Evolutionary conservation across 805 yeast species (phyloP), one percentile per base, ranked within the genome.

Genomic region (Hagleromyces aurorensis): DNA sequence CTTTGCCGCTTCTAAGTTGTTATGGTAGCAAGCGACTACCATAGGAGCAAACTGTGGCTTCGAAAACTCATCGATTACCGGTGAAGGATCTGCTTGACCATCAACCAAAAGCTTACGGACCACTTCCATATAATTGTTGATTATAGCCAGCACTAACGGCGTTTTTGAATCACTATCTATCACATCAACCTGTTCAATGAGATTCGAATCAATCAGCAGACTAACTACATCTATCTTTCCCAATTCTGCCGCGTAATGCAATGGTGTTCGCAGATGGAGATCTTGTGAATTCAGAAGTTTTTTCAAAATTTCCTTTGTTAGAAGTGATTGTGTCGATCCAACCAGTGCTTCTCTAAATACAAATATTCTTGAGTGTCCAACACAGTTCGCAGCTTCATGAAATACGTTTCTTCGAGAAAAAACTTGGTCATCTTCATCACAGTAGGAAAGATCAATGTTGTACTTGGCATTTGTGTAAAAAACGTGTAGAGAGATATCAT

Each of bases 11-110:
- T 73, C 72, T 38, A 67, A 70, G 46, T 83, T 75, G 9, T 96
- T 96, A 37, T 72, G 71, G 46, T 80, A 78, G 57, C 97, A 91
- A 2, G 97, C 96, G 49, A 81, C 74, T 48, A 83, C 85, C 26
- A 91, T 65, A 0, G 89, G 85, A 27, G 78, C 59, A 49, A 85
- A 83, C 36, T 74, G 79, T 21, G 79, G 75, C 36, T 65, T 69
- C 10, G 62, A 54, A 23, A 59, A 63, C 30, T 69, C 73, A 23
- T 67, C 61, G 37, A 67, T 69, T 5, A 41, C 41, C 7, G 73
- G 72, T 16, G 69, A 62, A 3, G 69, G 68, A 37, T 62, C 64
- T 1, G 71, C 65, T 10, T 57, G 76, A 14, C 67, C 59, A 16
- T 61, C 56, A 2, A 75, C 53, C 17, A 81, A 56, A 6, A 68